Evolutionary conservation across 345 rosid species (phyloP), one percentile per base, ranked within the genome.

Genomic region (Pugionium dolabratum): DNA sequence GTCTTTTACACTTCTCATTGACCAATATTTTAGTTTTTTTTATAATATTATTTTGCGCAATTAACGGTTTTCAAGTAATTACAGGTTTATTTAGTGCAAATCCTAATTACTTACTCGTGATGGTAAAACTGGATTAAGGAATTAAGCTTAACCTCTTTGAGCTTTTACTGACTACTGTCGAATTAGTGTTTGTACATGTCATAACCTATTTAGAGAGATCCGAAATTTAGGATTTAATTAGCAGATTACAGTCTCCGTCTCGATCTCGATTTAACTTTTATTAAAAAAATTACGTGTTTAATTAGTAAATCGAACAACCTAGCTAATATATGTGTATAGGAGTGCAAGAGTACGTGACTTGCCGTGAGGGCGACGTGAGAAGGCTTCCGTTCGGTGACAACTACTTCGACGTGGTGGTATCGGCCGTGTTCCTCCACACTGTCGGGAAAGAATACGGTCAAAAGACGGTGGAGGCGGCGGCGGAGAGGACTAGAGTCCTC

Each of bases 361-460:
- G 97, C 79, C 85, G 87, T 46, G 94, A 90, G 73, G 98, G 91
- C 0, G 98, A 93, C 72, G 90, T 91, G 34, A 79, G 92, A 80
- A 70, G 92, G 25, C 81, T 93, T 35, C 96, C 97, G 30, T 90
- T 90, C 34, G 79, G 83, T 37, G 97, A 90, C 46, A 83, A 85
- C 78, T 93, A 85, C 55, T 90, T 90, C 63, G 98, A 93, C 64
- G 98, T 86, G 78, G 98, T 93, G 74, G 96, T 90, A 1, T 93
- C 97, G 1, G 98, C 84, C 4, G 85, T 77, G 57, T 88, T 86
- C 74, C 85, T 90, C 45, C 96, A 86, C 85, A 86, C 89, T 0
- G 84, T 88, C 0, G 96, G 98, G 26, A 88, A 84, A 79, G 94
- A 93, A 73, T 84, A 90, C 70, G 97, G 96, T 4, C 84, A 76